A percentile compares a stretch with the other conserved stretches of the same genome.
These are phyloP conservation scores for Leptomonas seymouri DNA, from an alignment of 208 protist species.

Conservation along the genomic window DNA sequence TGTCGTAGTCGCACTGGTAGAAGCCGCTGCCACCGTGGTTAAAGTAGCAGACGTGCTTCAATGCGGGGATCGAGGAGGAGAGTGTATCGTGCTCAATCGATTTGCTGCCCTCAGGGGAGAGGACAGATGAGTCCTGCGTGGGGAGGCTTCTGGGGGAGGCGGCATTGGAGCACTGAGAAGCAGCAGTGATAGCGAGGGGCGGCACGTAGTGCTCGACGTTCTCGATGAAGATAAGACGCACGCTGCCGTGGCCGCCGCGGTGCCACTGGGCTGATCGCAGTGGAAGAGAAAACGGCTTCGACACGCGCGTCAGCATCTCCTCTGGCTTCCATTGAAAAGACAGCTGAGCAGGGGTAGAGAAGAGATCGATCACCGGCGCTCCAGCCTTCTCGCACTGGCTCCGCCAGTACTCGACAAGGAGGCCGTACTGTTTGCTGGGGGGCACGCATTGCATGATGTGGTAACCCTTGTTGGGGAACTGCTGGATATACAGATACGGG, in stretches of 20 bases:
- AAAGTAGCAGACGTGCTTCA: constrained; percentile 44
- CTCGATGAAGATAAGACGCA: constrained; percentile 22
- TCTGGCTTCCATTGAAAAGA: constrained; percentile 31
- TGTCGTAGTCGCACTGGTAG: constrained; percentile 72
- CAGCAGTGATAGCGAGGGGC: not conserved
- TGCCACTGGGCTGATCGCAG: constrained; percentile 28
- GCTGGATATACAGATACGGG: constrained; percentile 50
- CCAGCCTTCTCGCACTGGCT: constrained; percentile 14
- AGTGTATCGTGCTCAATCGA: not conserved
- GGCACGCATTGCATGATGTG: constrained; percentile 41
- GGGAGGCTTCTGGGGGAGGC: not conserved
- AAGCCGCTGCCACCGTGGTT: constrained; percentile 54
- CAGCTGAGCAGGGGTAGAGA: constrained; percentile 8
- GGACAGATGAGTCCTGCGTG: not conserved
- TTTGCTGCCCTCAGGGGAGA: not conserved
- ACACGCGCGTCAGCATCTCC: constrained; percentile 15
- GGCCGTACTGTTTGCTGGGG: constrained; percentile 21
- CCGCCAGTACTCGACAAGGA: constrained; percentile 22
- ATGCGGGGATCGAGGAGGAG: not conserved
- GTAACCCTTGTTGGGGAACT: constrained; percentile 27
- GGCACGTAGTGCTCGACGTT: constrained; percentile 19
- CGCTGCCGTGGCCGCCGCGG: constrained; percentile 9
- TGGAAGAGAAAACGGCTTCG: constrained; percentile 24
- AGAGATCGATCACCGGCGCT: constrained; percentile 23
- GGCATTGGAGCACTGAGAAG: not conserved